Evolutionary conservation across 2,329 filamentous ascomycete genomes (phyloP).

Genomic region (Xylariaceae sp.): DNA sequence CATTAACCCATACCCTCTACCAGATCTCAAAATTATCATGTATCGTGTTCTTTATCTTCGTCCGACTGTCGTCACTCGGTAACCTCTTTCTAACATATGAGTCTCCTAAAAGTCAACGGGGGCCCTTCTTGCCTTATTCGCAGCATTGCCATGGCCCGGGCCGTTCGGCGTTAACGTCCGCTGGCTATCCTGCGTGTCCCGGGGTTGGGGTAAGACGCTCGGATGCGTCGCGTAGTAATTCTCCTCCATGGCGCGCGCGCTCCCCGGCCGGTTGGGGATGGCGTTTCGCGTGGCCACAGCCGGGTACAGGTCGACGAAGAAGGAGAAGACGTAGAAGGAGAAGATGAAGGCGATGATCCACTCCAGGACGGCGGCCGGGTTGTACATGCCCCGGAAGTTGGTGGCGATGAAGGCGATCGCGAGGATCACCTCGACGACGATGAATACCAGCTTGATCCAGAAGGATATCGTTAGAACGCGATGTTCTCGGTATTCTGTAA

Average conservation of each 20-base stretch:
- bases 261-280: constrained; percentile 22
- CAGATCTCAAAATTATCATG: background rate
- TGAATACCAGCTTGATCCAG: constrained; percentile 84
- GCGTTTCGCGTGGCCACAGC: constrained; percentile 59
- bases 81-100: background rate
- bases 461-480: constrained; percentile 76
- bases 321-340: constrained; percentile 84
- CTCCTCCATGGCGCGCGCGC: constrained; percentile 33
- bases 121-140: constrained; percentile 20
- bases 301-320: constrained; percentile 84
- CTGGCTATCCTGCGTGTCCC: constrained; percentile 34
- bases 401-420: constrained; percentile 71
- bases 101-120: constrained; percentile 29
- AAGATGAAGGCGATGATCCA: constrained; percentile 81
- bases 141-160: constrained; percentile 7
- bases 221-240: constrained; percentile 25
- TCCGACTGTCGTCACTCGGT: constrained; percentile 2
- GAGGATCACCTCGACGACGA: constrained; percentile 76
- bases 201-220: constrained; percentile 11
- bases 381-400: constrained; percentile 52
- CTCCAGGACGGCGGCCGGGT: constrained; percentile 78
- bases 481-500: constrained; percentile 70
- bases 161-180: constrained; percentile 33
- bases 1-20: no score
- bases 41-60: constrained; percentile 2